These are phyloP conservation scores for Coemansia sp. DNA, from an alignment of 192 early-diverging fungal genomes.

Conservation along the genomic window DNA sequence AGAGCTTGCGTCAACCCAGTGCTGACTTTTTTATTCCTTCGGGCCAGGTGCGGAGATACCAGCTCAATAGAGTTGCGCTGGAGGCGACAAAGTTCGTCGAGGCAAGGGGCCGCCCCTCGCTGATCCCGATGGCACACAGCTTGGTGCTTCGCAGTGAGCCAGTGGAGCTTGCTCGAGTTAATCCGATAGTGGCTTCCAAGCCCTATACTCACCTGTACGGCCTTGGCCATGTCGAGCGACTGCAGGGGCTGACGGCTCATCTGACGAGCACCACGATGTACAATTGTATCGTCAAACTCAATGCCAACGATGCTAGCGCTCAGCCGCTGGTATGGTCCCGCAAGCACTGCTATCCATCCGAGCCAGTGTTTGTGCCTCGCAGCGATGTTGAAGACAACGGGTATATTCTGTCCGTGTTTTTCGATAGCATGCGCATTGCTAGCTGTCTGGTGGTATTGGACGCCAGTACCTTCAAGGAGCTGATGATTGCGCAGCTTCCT, in stretches of 20 bases:
- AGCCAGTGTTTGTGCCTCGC: conserved; percentile 75
- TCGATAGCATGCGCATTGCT: conserved; percentile 60
- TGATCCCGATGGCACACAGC: conserved; percentile 27
- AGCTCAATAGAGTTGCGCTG: conserved; percentile 58
- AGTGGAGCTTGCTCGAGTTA: conserved; percentile 57
- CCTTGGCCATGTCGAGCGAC: conserved; percentile 37
- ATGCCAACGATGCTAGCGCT: conserved; percentile 42
- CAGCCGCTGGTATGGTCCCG: conserved; percentile 47
- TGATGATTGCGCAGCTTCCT: conserved; percentile 65
- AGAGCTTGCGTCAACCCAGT: conserved; percentile 54
- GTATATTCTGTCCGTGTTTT: conserved; percentile 70
- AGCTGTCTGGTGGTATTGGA: conserved; percentile 77
- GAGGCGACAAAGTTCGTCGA: conserved; percentile 59
- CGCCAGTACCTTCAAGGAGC: conserved; percentile 62
- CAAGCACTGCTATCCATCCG: conserved; percentile 72
- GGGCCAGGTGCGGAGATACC: conserved; percentile 63
- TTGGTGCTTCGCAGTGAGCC: conserved; percentile 49
- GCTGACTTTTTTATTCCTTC: conserved; percentile 43
- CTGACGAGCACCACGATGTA: conserved; percentile 47
- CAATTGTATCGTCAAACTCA: conserved; percentile 59
- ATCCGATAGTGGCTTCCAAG: conserved; percentile 44
- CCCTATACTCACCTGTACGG: conserved; percentile 58
- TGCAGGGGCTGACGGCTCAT: conserved; percentile 26
- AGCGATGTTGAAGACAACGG: conserved; percentile 69
- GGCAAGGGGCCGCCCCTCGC: conserved; percentile 11